Evolutionary conservation across 2,329 filamentous ascomycete genomes (phyloP).

Genomic region (Colletotrichum agaves): DNA sequence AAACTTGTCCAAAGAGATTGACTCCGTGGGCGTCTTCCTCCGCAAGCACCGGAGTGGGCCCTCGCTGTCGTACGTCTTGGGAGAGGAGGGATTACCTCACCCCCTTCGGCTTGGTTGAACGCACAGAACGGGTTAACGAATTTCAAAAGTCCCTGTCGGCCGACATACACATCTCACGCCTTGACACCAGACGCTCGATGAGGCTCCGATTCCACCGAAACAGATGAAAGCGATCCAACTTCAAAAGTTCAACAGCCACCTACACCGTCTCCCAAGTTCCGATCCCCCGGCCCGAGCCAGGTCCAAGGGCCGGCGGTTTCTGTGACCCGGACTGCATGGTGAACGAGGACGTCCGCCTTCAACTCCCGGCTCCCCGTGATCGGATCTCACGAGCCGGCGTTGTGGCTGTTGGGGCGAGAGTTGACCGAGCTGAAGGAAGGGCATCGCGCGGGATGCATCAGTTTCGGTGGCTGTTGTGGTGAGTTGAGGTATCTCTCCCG

Average conservation of each 20-base stretch:
- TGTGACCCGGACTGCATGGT: constrained; percentile 38
- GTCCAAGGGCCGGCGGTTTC: constrained; percentile 35
- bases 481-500: background rate
- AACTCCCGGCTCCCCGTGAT: constrained; percentile 19
- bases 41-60: constrained; percentile 7
- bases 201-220: background rate
- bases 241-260: constrained; percentile 3
- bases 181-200: too few relatives aligned
- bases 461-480: constrained; percentile 34
- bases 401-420: background rate
- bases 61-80: constrained; percentile 10
- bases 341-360: constrained; percentile 29
- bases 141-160: too few relatives aligned
- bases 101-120: too few relatives aligned
- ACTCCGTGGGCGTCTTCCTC: constrained; percentile 14
- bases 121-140: too few relatives aligned
- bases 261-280: constrained; percentile 24
- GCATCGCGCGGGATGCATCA: constrained; percentile 38
- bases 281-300: too few relatives aligned
- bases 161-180: too few relatives aligned
- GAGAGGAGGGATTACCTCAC: too few relatives aligned
- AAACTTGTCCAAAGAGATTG: constrained; percentile 18
- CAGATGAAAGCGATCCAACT: background rate
- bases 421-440: constrained; percentile 13
- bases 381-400: constrained; percentile 34